These are phyloP conservation scores for Ganoderma boninense DNA, from an alignment of 1,284 basidiomycete genomes.

Conservation along the genomic window DNA sequence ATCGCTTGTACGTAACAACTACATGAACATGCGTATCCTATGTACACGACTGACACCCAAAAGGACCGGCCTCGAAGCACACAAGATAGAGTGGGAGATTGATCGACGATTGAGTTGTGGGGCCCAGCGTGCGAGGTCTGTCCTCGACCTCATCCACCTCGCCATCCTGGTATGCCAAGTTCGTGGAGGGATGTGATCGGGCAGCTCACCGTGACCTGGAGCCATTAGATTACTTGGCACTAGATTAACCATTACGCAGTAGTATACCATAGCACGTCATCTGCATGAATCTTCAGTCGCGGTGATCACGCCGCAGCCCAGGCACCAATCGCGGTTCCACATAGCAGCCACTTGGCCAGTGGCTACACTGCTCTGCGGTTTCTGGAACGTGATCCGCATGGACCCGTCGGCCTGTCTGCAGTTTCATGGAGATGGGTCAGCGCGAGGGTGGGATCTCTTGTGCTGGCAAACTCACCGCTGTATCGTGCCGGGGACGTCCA, in stretches of 20 bases:
- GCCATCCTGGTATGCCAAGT: not conserved
- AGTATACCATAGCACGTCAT: not conserved
- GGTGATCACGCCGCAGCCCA: conserved; percentile 82
- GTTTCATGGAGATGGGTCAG: not conserved
- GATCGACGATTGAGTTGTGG: conserved; percentile 37
- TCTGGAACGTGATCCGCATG: conserved; percentile 59
- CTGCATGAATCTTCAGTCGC: conserved; percentile 14
- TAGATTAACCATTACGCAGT: not conserved
- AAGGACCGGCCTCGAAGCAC: conserved; percentile 17
- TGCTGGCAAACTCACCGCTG: conserved; percentile 36
- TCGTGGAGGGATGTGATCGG: not conserved
- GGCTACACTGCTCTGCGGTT: conserved; percentile 76
- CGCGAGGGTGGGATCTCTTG: not conserved
- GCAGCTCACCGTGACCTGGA: not conserved
- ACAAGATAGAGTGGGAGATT: conserved; percentile 30
- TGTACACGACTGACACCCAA: conserved; percentile 18
- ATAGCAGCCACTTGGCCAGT: conserved; percentile 83
- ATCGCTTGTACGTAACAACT: conserved; percentile 32
- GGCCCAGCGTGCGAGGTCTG: conserved; percentile 21
- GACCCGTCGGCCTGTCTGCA: conserved; percentile 24
- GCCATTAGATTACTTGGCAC: conserved; percentile 1
- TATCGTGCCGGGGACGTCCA: conserved; percentile 58
- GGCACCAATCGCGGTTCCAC: conserved; percentile 80
- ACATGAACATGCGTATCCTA: conserved; percentile 29
- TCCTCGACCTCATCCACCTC: conserved; percentile 8